Base-by-base conservation (phyloP, 1,284 basidiomycete species). In the Exobasidium cylindrosporum region DNA sequence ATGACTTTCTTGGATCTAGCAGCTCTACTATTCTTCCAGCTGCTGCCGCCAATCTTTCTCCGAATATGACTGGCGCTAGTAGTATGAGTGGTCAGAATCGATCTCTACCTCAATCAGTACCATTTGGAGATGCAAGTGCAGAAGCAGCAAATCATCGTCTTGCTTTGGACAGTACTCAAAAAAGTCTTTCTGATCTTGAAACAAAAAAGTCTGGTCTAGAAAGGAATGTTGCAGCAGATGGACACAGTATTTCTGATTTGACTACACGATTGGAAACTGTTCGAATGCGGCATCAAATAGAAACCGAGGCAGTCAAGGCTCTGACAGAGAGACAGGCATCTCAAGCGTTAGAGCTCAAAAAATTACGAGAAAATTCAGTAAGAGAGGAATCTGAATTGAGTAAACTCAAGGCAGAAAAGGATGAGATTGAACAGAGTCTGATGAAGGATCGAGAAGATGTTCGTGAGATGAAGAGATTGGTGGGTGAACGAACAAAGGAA, bases 371-470 rank as follows among this genome's bases (percentile, higher is more conserved):
- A 60, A 89, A 96, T 57, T 83, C 97, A 32, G 98, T 99, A 69
- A 85, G 85, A 52, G 89, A 89, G 2, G 94, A 98, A 82, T 93
- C 91, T 75, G 92, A 97, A 71, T 84, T 98, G 32, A 93, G 90
- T 68, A 93, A 89, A 3, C 80, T 96, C 57, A 85, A 89, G 35
- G 87, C 92, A 23, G 94, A 97, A 82, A 96, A 95, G 83, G 84
- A 88, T 28, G 95, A 98, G 81, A 84, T 97, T 11, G 94, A 97
- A 79, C 91, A 93, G 31, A 82, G 86, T 0, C 85, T 96, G 60
- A 80, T 99, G 69, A 85, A 89, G 32, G 96, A 97, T 81, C 97
- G 96, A 82, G 96, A 99, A 80, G 94, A 97, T 65, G 87, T 91
- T 1, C 84, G 95, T 45, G 90, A 88, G 30, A 82, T 97, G 64